Conservation (phyloP, 2,329 filamentous ascomycete species). For the Ophiostoma sp. region DNA sequence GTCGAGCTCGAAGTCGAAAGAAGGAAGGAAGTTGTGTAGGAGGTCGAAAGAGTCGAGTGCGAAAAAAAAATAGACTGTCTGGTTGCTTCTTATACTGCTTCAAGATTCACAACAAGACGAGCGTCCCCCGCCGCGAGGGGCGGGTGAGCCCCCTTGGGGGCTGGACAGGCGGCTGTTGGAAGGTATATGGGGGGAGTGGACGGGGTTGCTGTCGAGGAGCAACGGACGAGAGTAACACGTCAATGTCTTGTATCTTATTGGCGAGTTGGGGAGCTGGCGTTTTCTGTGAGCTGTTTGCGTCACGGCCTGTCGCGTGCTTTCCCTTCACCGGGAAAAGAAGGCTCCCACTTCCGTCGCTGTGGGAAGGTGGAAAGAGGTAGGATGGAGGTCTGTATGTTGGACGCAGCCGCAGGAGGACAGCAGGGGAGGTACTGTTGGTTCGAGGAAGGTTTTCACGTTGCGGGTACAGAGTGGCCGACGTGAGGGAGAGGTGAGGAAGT, state of each 20-base stretch:
- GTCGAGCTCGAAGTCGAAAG: not conserved
- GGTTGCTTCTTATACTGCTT: constrained; percentile 8
- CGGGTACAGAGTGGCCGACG: not conserved
- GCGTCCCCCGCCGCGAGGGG: constrained; percentile 28
- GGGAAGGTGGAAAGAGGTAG: not conserved
- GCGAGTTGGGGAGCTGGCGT: not conserved
- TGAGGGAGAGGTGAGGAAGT: not conserved
- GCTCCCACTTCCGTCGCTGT: not conserved
- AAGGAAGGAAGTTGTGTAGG: too few relatives aligned
- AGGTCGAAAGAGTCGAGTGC: not conserved
- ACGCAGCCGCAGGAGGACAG: not conserved
- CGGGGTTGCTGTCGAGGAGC: constrained; percentile 5
- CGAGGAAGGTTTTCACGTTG: not conserved
- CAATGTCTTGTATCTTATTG: not conserved
- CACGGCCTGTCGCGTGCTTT: not conserved
- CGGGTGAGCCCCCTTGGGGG: constrained; percentile 25
- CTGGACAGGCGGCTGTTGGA: constrained; percentile 19
- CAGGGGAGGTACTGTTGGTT: not conserved
- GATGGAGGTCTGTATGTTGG: not conserved
- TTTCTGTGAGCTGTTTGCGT: not conserved
- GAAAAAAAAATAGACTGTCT: not conserved
- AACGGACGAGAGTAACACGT: not conserved
- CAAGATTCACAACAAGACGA: constrained; percentile 16
- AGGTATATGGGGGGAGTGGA: not conserved
- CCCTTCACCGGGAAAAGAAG: not conserved